Evolutionary conservation across 202 grass and related monocot genomes (phyloP), one percentile per base, ranked within the genome.

Genomic region (Elaeis oleifera): DNA sequence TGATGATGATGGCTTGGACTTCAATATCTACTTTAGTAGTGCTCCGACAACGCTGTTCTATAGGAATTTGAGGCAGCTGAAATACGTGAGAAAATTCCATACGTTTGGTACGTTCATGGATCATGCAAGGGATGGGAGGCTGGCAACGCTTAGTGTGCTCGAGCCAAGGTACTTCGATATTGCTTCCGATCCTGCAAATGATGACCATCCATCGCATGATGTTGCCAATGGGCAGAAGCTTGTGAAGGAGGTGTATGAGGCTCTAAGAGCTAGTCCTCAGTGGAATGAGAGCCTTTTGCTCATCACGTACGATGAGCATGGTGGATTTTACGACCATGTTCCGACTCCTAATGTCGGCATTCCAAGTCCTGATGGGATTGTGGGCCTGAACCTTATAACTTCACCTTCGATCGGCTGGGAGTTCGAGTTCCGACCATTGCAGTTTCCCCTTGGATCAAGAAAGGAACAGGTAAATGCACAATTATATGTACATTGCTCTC

Each of bases 261-360:
- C 50, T 1, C 9, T 67, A 26, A 26, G 64, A 23, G 51, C 50
- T 7, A 67, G 64, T 26, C 51, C 64, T 5, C 51, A 36, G 51
- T 67, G 64, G 64, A 67, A 67, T 22, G 17, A 67, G 17, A 67
- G 64, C 64, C 64, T 67, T 7, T 31, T 67, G 51, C 29, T 67
- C 16, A 67, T 67, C 64, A 67, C 64, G 6, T 67, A 67, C 24
- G 64, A 67, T n/a, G 64, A 67, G 25, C 64, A 67, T 26, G 64
- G 51, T 17, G 64, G 64, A 5, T 67, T 67, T 26, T 67, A 67
- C 26, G 64, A 67, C 26, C 64, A 67, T n/a, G 51, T 67, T 51
- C 3, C 64, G 16, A 54, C 64, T 8, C 64, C 64, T 2, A 13
- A 27, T 49, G 25, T 18, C 25, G 64, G 50, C 6, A 23, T 67